Conservation (phyloP, 2,329 filamentous ascomycete genomes). For the Neophaeococcomyces mojaviensis region DNA sequence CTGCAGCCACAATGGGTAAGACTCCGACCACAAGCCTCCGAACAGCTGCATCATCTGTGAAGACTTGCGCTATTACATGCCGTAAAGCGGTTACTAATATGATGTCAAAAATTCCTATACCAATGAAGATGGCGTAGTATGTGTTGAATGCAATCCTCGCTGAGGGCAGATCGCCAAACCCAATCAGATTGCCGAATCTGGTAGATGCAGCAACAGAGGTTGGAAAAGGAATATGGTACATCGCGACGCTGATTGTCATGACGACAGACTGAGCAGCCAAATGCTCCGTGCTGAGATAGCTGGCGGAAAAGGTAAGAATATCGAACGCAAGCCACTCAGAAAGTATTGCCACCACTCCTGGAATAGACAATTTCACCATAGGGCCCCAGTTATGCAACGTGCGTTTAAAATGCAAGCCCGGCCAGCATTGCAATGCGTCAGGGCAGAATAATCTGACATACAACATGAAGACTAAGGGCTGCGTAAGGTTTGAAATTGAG, state of each 20-base stretch:
- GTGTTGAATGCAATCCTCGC: conserved; percentile 66
- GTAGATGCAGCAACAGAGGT: conserved; percentile 74
- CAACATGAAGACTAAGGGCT: conserved; percentile 56
- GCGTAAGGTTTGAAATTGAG: conserved; percentile 58
- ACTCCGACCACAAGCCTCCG: conserved; percentile 54
- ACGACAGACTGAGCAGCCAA: conserved; percentile 76
- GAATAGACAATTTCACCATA: conserved; percentile 71
- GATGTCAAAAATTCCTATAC: conserved; percentile 65
- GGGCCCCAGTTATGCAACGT: conserved; percentile 61
- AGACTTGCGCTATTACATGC: conserved; percentile 60
- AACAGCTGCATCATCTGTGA: conserved; percentile 58
- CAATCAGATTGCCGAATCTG: conserved; percentile 75
- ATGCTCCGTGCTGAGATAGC: conserved; percentile 61
- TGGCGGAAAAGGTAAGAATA: conserved; percentile 65
- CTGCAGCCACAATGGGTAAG: conserved; percentile 65
- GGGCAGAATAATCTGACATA: conserved; percentile 54
- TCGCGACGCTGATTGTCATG: conserved; percentile 67
- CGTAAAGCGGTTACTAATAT: conserved; percentile 56
- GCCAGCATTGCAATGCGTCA: conserved; percentile 65
- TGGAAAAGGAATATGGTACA: conserved; percentile 78
- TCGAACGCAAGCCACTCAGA: conserved; percentile 82
- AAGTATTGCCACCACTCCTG: conserved; percentile 77
- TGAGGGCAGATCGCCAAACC: conserved; percentile 65
- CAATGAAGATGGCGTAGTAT: conserved; percentile 51
- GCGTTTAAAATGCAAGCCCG: conserved; percentile 55